A percentile compares a stretch with the other conserved stretches of the same genome.
Conservation (phyloP, 2,329 filamentous ascomycete species). For the Pyricularia grisea region DNA sequence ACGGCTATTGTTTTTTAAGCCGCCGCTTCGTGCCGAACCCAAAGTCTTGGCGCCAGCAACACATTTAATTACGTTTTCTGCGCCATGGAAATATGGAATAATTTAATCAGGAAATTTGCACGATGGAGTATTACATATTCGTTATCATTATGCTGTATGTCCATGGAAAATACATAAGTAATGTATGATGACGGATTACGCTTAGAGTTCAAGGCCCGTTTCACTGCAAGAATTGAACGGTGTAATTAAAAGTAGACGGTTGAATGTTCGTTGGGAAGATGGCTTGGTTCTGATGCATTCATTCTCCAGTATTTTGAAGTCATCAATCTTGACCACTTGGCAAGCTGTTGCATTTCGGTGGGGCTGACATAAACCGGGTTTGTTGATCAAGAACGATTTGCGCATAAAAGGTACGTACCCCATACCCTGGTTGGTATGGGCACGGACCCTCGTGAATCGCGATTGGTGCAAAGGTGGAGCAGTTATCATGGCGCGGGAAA, state of each 20-base stretch:
- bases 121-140: not conserved
- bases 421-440: not conserved
- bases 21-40: not conserved
- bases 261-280: not conserved
- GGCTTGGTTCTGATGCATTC: not conserved
- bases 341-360: not conserved
- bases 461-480: not conserved
- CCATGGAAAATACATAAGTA: not conserved
- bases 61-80: not conserved
- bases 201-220: no score
- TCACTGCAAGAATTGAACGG: no score
- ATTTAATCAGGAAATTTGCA: not conserved
- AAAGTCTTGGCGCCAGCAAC: not conserved
- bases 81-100: not conserved
- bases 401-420: not conserved
- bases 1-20: not conserved
- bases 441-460: not conserved
- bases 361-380: not conserved
- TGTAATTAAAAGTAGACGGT: not conserved
- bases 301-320: not conserved
- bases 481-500: not conserved
- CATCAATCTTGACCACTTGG: not conserved
- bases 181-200: not conserved
- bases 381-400: not conserved
- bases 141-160: not conserved